Conservation (phyloP, 495 filamentous ascomycete species). For the Amphirosellinia nigrospora region DNA sequence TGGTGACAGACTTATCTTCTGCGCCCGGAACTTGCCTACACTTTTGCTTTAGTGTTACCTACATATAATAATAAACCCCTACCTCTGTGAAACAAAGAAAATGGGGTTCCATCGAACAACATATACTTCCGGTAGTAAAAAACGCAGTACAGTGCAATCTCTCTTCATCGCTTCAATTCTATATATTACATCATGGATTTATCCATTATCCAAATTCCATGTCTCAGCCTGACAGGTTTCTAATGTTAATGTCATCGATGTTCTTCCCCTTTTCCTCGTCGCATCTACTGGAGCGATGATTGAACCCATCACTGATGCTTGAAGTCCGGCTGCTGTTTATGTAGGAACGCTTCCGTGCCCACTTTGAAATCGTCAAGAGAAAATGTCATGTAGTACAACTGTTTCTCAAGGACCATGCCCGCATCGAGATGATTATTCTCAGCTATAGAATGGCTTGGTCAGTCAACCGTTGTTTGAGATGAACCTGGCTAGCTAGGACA, state of each 20-base stretch:
- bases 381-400: slow-evolving; percentile 34
- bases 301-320: slow-evolving; percentile 27
- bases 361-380: slow-evolving; percentile 27
- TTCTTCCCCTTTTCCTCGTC: neutral
- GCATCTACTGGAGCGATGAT: neutral
- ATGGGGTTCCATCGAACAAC: no score
- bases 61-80: neutral
- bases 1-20: neutral
- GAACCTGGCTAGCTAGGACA: slow-evolving; percentile 3
- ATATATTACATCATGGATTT: no score
- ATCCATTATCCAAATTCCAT: neutral
- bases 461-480: slow-evolving; percentile 6
- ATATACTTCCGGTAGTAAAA: no score
- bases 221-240: neutral
- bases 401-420: slow-evolving; percentile 37
- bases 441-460: slow-evolving; percentile 21
- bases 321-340: slow-evolving; percentile 31
- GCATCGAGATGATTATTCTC: slow-evolving; percentile 33
- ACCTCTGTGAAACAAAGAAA: neutral
- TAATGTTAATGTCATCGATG: neutral
- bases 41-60: neutral
- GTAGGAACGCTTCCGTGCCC: slow-evolving; percentile 29
- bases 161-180: neutral
- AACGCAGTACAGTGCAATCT: neutral
- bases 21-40: neutral